phyloP scores from a whole-genome alignment of 257 asterid species.

The Forsythia viridissima region DNA sequence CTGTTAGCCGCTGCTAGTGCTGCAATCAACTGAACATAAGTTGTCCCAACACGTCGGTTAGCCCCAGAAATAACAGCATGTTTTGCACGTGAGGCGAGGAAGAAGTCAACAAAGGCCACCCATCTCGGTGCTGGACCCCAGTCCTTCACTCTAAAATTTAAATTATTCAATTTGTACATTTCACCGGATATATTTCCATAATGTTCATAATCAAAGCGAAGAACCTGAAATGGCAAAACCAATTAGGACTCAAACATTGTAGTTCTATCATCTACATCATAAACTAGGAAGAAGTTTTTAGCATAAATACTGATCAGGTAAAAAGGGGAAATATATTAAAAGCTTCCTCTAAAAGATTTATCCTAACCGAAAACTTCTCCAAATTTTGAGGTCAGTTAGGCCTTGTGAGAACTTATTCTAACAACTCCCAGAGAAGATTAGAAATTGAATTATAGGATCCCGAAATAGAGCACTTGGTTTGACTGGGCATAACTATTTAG shows the following conservation, averaged over 20 bases:
- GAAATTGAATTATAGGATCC: background rate
- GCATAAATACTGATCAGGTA: background rate
- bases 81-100: slow-evolving; percentile 85
- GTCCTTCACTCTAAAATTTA: slow-evolving; percentile 64
- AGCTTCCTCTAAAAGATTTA: background rate
- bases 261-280: slow-evolving; percentile 11
- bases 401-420: background rate
- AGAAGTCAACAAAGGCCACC: slow-evolving; percentile 98
- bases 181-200: slow-evolving; percentile 56
- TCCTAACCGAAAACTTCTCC: background rate
- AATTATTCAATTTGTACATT: slow-evolving; percentile 27
- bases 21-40: slow-evolving; percentile 85
- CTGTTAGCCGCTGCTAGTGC: slow-evolving; percentile 83
- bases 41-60: slow-evolving; percentile 92
- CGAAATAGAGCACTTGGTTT: background rate
- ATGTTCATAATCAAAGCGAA: slow-evolving; percentile 70
- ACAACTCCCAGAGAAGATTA: background rate
- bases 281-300: background rate
- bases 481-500: background rate
- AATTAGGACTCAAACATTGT: slow-evolving; percentile 15
- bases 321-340: background rate
- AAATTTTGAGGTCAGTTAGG: background rate
- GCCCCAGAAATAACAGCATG: slow-evolving; percentile 88
- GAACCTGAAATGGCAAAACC: slow-evolving; percentile 53
- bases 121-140: slow-evolving; percentile 99